Evolutionary conservation across 176 grass and related monocot genomes (phyloP).

Genomic region (Bolboschoenus planiculmis): DNA sequence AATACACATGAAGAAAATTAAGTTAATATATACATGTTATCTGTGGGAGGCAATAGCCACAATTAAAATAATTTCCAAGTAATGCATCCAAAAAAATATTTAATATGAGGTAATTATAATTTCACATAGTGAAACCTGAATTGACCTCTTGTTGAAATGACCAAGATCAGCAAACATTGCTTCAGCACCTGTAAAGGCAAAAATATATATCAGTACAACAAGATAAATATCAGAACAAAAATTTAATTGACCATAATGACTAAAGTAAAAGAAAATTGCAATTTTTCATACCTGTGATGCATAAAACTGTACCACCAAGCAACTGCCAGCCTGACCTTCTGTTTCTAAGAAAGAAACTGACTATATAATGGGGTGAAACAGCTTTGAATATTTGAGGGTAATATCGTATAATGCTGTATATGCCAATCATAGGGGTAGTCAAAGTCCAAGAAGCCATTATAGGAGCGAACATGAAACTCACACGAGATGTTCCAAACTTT

Average conservation of each 20-base stretch:
- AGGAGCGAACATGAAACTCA: conserved; percentile 81
- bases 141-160: conserved; percentile 72
- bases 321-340: conserved; percentile 53
- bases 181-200: conserved; percentile 50
- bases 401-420: conserved; percentile 63
- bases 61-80: background rate
- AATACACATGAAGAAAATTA: background rate
- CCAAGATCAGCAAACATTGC: conserved; percentile 92
- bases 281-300: conserved; percentile 59
- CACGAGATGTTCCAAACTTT: conserved; percentile 74
- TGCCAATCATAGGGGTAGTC: conserved; percentile 63
- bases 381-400: conserved; percentile 77
- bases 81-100: background rate
- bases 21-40: background rate
- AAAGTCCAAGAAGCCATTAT: conserved; percentile 82
- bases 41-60: background rate
- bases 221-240: background rate
- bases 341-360: conserved; percentile 62
- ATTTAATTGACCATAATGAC: background rate
- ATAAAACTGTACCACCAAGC: conserved; percentile 79
- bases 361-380: conserved; percentile 64
- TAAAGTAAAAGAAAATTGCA: background rate
- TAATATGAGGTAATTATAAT: background rate
- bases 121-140: conserved; percentile 47
- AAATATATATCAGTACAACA: background rate